These are phyloP conservation scores for Herpotrichia juniperi DNA, from an alignment of 2,329 filamentous ascomycete species.

Conservation along the genomic window DNA sequence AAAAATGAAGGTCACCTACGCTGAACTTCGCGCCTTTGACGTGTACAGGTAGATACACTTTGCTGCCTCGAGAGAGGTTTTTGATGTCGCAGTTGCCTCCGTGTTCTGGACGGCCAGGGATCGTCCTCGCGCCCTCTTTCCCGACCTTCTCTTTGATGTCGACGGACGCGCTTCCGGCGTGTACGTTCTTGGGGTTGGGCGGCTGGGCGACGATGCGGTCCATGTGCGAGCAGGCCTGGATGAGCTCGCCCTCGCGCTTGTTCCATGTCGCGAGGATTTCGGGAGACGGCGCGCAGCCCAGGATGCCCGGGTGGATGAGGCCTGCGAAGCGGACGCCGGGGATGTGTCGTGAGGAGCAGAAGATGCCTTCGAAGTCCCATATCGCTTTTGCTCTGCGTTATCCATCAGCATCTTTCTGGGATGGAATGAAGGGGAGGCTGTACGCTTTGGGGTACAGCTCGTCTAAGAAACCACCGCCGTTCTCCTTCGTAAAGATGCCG, in stretches of 20 bases:
- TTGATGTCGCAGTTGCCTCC: slow-evolving; percentile 94
- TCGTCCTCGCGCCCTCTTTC: slow-evolving; percentile 80
- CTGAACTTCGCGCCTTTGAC: slow-evolving; percentile 87
- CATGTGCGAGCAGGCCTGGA: slow-evolving; percentile 68
- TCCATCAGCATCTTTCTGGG: neutral
- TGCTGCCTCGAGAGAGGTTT: slow-evolving; percentile 78
- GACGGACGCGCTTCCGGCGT: slow-evolving; percentile 69
- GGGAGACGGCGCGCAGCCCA: slow-evolving; percentile 84
- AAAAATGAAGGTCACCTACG: slow-evolving; percentile 88
- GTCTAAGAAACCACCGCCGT: slow-evolving; percentile 88
- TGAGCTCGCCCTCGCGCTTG: slow-evolving; percentile 78
- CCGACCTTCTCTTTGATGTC: slow-evolving; percentile 71
- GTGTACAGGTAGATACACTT: slow-evolving; percentile 87
- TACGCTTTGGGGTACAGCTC: slow-evolving; percentile 85
- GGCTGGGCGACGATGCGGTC: slow-evolving; percentile 77
- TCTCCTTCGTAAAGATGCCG: slow-evolving; percentile 77
- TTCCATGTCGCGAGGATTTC: slow-evolving; percentile 85
- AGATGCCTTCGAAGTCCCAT: slow-evolving; percentile 79
- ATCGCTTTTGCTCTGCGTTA: slow-evolving; percentile 69
- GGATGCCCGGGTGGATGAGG: slow-evolving; percentile 88
- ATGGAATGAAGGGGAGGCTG: slow-evolving; percentile 29
- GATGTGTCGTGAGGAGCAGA: slow-evolving; percentile 79
- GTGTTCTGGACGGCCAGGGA: slow-evolving; percentile 83
- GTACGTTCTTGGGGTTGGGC: slow-evolving; percentile 72
- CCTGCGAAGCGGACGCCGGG: slow-evolving; percentile 82